Conservation (phyloP, 306 rosid species). For the Nissolia schottii region DNA sequence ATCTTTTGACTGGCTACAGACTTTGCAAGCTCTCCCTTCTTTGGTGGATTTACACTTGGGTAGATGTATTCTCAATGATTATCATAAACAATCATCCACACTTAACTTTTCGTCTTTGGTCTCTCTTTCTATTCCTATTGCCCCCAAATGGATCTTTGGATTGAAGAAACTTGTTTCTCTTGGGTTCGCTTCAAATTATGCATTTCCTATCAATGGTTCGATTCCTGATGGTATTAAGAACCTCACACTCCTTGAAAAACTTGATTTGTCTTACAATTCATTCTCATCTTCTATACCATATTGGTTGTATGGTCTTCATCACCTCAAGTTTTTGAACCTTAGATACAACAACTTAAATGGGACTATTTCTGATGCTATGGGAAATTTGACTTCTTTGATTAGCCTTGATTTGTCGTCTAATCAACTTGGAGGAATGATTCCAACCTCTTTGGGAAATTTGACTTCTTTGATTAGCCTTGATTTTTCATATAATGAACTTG, state of each 20-base stretch:
- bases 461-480: too few relatives aligned
- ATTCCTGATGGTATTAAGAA: conserved; percentile 11
- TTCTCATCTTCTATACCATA: not conserved
- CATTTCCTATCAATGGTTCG: not conserved
- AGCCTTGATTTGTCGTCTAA: too few relatives aligned
- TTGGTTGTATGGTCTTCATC: too few relatives aligned
- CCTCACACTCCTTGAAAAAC: conserved; percentile 1
- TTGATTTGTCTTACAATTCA: not conserved
- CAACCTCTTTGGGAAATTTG: too few relatives aligned
- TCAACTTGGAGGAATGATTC: too few relatives aligned
- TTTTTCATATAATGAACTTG: too few relatives aligned
- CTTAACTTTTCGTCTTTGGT: not conserved
- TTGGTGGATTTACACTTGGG: not conserved
- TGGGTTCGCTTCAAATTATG: not conserved
- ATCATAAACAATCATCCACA: not conserved
- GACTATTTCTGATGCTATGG: not conserved
- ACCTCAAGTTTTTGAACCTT: too few relatives aligned
- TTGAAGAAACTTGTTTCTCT: conserved; percentile 1
- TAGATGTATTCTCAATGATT: accelerated
- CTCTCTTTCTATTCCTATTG: not conserved
- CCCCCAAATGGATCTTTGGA: not conserved
- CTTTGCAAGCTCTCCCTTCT: conserved; percentile 6
- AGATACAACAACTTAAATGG: not conserved
- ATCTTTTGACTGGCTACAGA: conserved; percentile 12
- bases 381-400: too few relatives aligned